Base-by-base conservation (phyloP, 176 grass and related monocot species). In the Calamus simplicifolius region DNA sequence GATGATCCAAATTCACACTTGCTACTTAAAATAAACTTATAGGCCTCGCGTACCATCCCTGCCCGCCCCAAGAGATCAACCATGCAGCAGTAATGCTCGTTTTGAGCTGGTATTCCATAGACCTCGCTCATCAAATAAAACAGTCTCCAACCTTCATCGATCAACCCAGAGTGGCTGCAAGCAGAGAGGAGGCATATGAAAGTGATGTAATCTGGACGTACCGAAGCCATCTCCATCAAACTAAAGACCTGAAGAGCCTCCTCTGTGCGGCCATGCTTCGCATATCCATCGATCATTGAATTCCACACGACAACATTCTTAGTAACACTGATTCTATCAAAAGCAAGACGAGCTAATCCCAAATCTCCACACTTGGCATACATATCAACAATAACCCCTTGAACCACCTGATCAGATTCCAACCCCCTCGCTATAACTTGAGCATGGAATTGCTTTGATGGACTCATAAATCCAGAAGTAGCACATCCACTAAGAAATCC, bases 61-160 rank as follows among this genome's bases (percentile, higher is more conserved):
- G 80, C 73, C 15, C 80, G 80, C 15, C 80, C 67, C 3, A 82
- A 66, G 17, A 82, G 59, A 67, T 82, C 80, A 7, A 77, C 80
- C 67, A 82, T 82, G 61, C 80, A 82, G 64, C 80, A 77, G 18
- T 67, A 82, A 50, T 82, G 80, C 57, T 82, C 80, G 25, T 72
- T 65, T 50, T 62, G 67, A 10, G 61, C 27, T 52, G 35, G 16
- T 6, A 82, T 62, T 14, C 50, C 62, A 50, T 82, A 77, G 5
- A 49, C 55, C 4, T 57, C n/a, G 3, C 63, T 25, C 80, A 82
- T 82, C 26, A 61, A 58, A 54, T 27, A 58, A 29, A 82, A 77
- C 58, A 82, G 18, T 48, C 54, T 70, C 73, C 68, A 67, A 38
- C 80, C 73, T 30, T 73, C 53, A 28, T 77, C 51, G 4, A 68